These are phyloP conservation scores for Euclidium syriacum DNA, from an alignment of 345 rosid species.

Conservation along the genomic window DNA sequence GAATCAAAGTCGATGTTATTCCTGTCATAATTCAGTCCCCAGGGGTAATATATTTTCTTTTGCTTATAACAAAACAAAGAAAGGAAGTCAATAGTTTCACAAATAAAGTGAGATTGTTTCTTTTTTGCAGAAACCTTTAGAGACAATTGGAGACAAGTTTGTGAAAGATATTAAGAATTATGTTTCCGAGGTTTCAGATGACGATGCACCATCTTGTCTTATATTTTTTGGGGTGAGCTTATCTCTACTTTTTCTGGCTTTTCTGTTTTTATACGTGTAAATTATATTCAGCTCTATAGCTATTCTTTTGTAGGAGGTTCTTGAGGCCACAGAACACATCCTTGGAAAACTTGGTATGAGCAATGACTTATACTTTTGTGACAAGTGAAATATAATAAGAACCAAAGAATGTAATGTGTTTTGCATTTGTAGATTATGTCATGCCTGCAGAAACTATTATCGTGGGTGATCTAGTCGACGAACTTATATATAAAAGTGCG, in stretches of 20 bases:
- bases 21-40: conserved; percentile 33
- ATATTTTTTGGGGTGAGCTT: conserved; percentile 67
- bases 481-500: conserved; percentile 37
- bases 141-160: conserved; percentile 41
- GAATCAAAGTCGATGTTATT: conserved; percentile 68
- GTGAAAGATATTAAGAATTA: conserved; percentile 53
- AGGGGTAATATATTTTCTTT: conserved; percentile 38
- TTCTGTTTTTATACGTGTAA: no score
- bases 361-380: neutral
- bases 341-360: conserved; percentile 65
- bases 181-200: conserved; percentile 48
- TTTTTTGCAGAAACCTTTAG: conserved; percentile 38
- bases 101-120: neutral
- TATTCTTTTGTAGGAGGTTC: conserved; percentile 26
- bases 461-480: conserved; percentile 59
- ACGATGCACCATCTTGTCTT: conserved; percentile 52
- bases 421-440: conserved; percentile 52
- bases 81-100: neutral
- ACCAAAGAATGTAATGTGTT: conserved; percentile 8
- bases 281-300: no score
- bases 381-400: neutral
- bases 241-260: conserved; percentile 4
- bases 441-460: conserved; percentile 63
- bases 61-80: neutral
- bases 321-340: conserved; percentile 41